phyloP scores from a whole-genome alignment of 2,329 filamentous ascomycete genomes.

The Apiospora hydei region DNA sequence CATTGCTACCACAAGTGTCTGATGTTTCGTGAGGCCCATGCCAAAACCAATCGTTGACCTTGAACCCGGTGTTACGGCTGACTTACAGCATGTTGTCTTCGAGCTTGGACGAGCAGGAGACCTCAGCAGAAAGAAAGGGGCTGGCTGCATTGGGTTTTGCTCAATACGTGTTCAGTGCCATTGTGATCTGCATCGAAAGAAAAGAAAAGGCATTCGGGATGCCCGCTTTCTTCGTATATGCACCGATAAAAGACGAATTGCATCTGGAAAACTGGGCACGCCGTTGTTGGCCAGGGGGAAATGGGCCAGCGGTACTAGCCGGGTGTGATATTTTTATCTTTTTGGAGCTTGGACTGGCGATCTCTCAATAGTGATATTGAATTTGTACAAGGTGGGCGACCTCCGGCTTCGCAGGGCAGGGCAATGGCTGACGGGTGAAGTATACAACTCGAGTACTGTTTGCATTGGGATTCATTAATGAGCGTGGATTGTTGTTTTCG shows the following conservation, averaged over 20 bases:
- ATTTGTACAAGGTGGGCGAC: not conserved
- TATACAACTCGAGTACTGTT: not conserved
- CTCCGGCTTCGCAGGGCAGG: not conserved
- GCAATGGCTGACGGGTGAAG: not conserved
- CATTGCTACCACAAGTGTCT: too few relatives aligned
- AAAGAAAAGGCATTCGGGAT: not conserved
- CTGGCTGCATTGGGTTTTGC: not conserved
- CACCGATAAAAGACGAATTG: not conserved
- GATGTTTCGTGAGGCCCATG: not conserved
- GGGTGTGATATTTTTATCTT: not conserved
- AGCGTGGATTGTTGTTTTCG: too few relatives aligned
- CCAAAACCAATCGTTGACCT: too few relatives aligned
- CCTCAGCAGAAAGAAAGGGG: not conserved
- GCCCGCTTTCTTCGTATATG: not conserved
- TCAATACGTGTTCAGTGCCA: not conserved
- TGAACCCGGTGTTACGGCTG: too few relatives aligned
- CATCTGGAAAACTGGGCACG: not conserved
- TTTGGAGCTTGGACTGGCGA: not conserved
- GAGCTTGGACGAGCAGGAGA: not conserved
- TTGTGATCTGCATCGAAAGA: conserved; percentile 1
- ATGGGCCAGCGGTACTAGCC: not conserved
- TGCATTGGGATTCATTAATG: too few relatives aligned
- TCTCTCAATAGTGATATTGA: not conserved
- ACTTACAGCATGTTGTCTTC: not conserved
- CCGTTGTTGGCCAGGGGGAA: not conserved